A percentile compares a stretch with the other conserved stretches of the same genome.
These are phyloP conservation scores for Mycena leptocephala DNA, from an alignment of 768 basidiomycete genomes.

Conservation along the genomic window DNA sequence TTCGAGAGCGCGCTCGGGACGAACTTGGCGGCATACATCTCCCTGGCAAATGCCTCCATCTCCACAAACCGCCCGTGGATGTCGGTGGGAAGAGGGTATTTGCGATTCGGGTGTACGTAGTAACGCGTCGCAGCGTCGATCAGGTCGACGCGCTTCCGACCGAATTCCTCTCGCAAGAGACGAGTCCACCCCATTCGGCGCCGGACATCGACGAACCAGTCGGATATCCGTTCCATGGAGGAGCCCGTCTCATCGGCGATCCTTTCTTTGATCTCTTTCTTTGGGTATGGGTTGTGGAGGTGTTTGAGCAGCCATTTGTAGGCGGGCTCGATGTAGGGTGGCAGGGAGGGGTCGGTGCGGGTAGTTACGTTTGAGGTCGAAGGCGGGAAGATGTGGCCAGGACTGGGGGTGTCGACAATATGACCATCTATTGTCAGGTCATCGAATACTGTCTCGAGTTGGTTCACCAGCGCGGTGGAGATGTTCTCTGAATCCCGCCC, in stretches of 20 bases:
- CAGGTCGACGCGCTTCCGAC: slow-evolving; percentile 51
- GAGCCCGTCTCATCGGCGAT: slow-evolving; percentile 47
- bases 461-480: background rate
- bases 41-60: slow-evolving; percentile 46
- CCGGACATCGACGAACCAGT: slow-evolving; percentile 66
- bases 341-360: slow-evolving; percentile 14
- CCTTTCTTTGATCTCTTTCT: slow-evolving; percentile 43
- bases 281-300: slow-evolving; percentile 69
- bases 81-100: slow-evolving; percentile 36
- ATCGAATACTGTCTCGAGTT: slow-evolving; percentile 34
- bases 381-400: background rate
- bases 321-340: slow-evolving; percentile 48
- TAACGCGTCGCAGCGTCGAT: slow-evolving; percentile 56
- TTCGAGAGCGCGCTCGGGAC: slow-evolving; percentile 46
- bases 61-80: slow-evolving; percentile 41
- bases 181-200: slow-evolving; percentile 70
- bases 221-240: slow-evolving; percentile 51
- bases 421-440: slow-evolving; percentile 1
- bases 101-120: slow-evolving; percentile 42
- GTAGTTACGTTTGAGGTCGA: background rate
- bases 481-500: slow-evolving; percentile 8
- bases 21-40: slow-evolving; percentile 47
- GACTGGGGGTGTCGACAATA: background rate
- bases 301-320: slow-evolving; percentile 63
- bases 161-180: slow-evolving; percentile 52